phyloP scores from a whole-genome alignment of 176 grass and related monocot genomes.

The Pontederia paniculata region DNA sequence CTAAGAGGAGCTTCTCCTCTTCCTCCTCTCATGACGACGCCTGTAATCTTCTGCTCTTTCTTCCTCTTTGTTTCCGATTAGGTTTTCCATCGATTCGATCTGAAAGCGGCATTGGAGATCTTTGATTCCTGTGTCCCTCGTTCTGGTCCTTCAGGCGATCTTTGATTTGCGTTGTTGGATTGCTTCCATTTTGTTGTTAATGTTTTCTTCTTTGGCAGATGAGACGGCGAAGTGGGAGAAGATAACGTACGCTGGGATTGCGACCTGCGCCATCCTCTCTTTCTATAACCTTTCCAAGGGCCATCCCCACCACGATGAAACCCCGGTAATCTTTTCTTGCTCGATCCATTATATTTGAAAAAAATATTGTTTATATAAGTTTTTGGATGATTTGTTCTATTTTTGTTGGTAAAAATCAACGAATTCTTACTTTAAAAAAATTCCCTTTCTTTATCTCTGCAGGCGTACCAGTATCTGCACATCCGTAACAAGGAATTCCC shows the following conservation, averaged over 20 bases:
- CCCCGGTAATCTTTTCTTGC: constrained; percentile 29
- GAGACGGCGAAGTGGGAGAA: constrained; percentile 96
- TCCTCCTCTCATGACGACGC: constrained; percentile 50
- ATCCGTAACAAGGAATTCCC: constrained; percentile 15
- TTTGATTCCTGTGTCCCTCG: neutral
- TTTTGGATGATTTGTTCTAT: neutral
- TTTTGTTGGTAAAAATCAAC: neutral
- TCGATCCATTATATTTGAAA: neutral
- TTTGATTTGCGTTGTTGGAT: neutral
- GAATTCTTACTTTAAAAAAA: neutral
- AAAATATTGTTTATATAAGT: neutral
- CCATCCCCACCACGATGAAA: constrained; percentile 61
- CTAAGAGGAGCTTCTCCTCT: constrained; percentile 27
- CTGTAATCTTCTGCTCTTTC: neutral
- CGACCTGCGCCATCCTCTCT: constrained; percentile 40
- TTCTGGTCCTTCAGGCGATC: neutral
- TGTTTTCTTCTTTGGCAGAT: constrained; percentile 29
- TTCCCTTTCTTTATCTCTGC: neutral
- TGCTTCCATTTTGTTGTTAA: neutral
- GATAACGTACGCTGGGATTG: constrained; percentile 68
- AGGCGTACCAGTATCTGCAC: constrained; percentile 9
- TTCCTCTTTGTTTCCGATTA: neutral
- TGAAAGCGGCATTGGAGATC: neutral
- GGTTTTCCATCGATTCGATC: neutral
- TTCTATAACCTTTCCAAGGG: constrained; percentile 77